phyloP scores from a whole-genome alignment of 345 rosid genomes.

The Gossypium stocksii region DNA sequence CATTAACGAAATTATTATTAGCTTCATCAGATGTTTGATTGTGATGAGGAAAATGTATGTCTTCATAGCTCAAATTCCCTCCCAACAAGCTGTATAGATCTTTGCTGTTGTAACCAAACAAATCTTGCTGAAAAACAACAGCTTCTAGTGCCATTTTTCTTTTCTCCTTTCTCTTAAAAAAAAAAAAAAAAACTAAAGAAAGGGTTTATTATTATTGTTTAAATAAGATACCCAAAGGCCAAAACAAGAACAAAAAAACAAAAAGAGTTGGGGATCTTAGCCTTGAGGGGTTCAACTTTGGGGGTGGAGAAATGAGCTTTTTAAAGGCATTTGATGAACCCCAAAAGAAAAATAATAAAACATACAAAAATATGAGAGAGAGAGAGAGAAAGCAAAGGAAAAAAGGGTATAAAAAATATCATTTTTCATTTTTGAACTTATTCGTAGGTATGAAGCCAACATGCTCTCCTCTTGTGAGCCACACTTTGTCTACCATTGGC shows the following conservation, averaged over 20 bases:
- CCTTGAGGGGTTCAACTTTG: constrained; percentile 11
- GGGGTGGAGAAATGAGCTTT: constrained; percentile 29
- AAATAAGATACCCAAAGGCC: background rate
- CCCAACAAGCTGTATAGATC: constrained; percentile 46
- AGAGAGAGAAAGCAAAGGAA: background rate
- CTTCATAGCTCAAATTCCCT: constrained; percentile 35
- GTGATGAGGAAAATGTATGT: constrained; percentile 27
- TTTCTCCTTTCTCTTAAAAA: constrained; percentile 8
- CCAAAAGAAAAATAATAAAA: background rate
- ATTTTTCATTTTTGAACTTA: background rate
- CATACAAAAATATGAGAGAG: background rate
- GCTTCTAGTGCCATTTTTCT: constrained; percentile 69
- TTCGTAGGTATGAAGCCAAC: constrained; percentile 4
- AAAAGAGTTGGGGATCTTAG: background rate
- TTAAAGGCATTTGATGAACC: constrained; percentile 31
- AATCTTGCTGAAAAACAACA: constrained; percentile 48
- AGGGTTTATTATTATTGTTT: background rate
- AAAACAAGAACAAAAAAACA: background rate
- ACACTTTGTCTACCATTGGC: background rate
- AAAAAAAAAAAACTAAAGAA: background rate
- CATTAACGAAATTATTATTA: constrained; percentile 26
- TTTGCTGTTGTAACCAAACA: constrained; percentile 33
- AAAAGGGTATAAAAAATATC: constrained; percentile 4
- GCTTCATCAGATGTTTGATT: background rate
- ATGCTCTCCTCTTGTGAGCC: constrained; percentile 1